A percentile compares a stretch with the other conserved stretches of the same genome.
Conservation (phyloP, 441 rosid genomes). For the Croton setiger region DNA sequence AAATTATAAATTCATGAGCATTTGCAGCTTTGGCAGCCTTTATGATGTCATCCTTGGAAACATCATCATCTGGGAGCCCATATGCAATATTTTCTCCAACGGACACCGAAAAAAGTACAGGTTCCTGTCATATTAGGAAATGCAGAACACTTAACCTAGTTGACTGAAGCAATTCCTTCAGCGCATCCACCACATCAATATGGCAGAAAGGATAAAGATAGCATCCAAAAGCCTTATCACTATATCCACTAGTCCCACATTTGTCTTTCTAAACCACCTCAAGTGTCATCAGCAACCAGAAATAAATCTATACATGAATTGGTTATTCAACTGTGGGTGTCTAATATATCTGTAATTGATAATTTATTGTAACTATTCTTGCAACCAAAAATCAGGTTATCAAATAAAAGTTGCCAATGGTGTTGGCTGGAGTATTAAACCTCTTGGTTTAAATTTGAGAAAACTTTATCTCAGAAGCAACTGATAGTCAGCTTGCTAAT, state of each 20-base stretch:
- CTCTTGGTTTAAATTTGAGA: conserved; percentile 10
- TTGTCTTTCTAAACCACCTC: background rate
- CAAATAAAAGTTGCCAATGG: background rate
- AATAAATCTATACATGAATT: background rate
- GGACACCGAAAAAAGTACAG: conserved; percentile 82
- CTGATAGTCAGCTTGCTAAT: background rate
- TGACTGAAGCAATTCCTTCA: conserved; percentile 12
- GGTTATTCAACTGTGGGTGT: conserved; percentile 2
- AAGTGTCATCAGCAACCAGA: too few species aligned
- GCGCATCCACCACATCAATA: conserved; percentile 1
- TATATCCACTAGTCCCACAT: background rate
- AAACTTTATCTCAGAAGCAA: conserved; percentile 3
- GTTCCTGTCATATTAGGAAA: conserved; percentile 54
- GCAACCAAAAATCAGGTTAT: background rate
- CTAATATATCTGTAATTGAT: conserved; percentile 1
- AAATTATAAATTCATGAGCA: conserved; percentile 91
- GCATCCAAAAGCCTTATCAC: conserved; percentile 11
- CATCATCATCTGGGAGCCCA: conserved; percentile 88
- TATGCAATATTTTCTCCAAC: conserved; percentile 96
- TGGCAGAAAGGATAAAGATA: background rate
- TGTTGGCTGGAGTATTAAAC: background rate
- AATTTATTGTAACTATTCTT: background rate
- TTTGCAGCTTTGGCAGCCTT: conserved; percentile 96
- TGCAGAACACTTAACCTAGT: conserved; percentile 9
- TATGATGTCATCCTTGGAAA: conserved; percentile 81